phyloP scores from a whole-genome alignment of 495 filamentous ascomycete genomes.

The Physcia stellaris region DNA sequence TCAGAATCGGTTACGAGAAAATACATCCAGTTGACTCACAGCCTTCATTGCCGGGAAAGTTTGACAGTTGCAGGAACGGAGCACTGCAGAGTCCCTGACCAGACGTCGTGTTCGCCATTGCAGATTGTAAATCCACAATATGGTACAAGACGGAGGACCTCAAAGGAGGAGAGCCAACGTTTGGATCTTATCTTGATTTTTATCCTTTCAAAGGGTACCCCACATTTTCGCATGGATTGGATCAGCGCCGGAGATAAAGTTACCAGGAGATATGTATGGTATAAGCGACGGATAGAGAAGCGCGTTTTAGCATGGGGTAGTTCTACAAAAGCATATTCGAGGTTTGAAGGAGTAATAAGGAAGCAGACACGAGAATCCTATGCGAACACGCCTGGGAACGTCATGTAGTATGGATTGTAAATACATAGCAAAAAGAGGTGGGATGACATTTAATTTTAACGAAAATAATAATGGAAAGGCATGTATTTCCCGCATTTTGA shows the following conservation, averaged over 20 bases:
- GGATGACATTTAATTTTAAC: too few relatives aligned
- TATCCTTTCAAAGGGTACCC: background rate
- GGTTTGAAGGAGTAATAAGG: too few relatives aligned
- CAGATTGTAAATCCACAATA: background rate
- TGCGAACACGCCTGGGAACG: too few relatives aligned
- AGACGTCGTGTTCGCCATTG: conserved; percentile 14
- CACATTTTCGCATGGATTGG: background rate
- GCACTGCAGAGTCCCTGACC: conserved; percentile 40
- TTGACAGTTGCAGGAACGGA: conserved; percentile 48
- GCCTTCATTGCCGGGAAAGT: conserved; percentile 47
- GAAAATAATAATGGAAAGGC: too few relatives aligned
- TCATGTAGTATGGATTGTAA: too few relatives aligned
- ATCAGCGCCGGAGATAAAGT: conserved; percentile 1
- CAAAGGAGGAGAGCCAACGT: background rate
- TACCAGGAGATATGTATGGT: too few relatives aligned
- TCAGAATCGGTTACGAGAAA: conserved; percentile 11
- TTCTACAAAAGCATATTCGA: too few relatives aligned
- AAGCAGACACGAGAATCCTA: too few relatives aligned
- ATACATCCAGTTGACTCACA: conserved; percentile 34
- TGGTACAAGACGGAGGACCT: background rate
- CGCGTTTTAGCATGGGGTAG: too few relatives aligned
- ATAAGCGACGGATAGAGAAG: conserved; percentile 2
- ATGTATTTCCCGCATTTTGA: too few relatives aligned
- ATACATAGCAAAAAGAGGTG: too few relatives aligned
- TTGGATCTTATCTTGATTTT: background rate